Base-by-base conservation (phyloP, 2,329 filamentous ascomycete species). In the Capronia epimyces region DNA sequence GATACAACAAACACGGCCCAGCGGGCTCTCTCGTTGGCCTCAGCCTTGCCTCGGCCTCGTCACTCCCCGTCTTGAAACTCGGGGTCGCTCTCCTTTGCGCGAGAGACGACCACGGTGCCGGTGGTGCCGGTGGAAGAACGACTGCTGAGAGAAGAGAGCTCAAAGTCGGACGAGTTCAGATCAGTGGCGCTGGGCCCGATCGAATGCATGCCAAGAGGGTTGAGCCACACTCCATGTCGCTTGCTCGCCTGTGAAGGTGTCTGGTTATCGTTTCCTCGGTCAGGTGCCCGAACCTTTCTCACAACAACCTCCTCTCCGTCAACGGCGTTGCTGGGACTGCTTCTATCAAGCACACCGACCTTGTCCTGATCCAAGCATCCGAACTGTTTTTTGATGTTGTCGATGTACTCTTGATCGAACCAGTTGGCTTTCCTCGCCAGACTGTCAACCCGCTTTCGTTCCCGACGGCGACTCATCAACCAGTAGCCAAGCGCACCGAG, bases 401-500 rank as follows among this genome's bases (percentile, higher is more conserved):
- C 44, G 32, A 49, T 49, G 37, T 52, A 44, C 22, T 25, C 42
- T 36, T 31, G 45, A 24, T 49, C 34, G 22, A 52, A 27, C 49
- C 53, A 56, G 13, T 34, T 22, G 13, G 46, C 53, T 18, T 18
- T 36, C 15, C 39, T 18, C 18, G 22, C 48, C 18, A 48, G 3
- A 18, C 20, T 20, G 36, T 48, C 44, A 10, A 31, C 32, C 6
- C 44, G 49, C 41, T 42, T 44, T 39, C 46, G 20, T 25, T 51
- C 43, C 16, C 15, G 29, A 24, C 40, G 40, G n/a, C 49, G 48
- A 7, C n/a, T 32, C n/a, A 15, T 25, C 18, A 50, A 22, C 48
- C 48, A 50, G 34, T 41, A 46, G 18, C 31, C 48, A 10, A 46
- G n/a, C 3, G 15, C 32, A 25, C 18, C 42, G 15, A 50, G 12